These are phyloP conservation scores for Pseudopyricularia cyperi DNA, from an alignment of 2,329 filamentous ascomycete species.

Conservation along the genomic window DNA sequence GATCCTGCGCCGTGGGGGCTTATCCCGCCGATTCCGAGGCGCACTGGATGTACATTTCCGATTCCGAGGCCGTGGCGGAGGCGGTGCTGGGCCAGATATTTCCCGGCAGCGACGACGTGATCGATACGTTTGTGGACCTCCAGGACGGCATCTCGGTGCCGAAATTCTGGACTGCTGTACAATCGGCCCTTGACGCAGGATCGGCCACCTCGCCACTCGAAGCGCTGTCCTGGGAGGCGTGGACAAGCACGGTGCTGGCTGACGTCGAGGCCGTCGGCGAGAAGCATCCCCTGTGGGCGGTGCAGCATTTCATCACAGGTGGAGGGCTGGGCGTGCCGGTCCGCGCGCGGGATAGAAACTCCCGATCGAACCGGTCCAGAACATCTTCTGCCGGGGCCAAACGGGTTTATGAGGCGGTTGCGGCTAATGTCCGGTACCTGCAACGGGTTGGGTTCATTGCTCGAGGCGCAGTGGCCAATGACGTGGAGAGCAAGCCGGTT, in stretches of 20 bases:
- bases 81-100: neutral
- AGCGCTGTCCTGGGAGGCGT: neutral
- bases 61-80: neutral
- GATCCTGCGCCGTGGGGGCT: neutral
- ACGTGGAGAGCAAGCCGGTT: neutral
- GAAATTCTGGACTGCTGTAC: neutral
- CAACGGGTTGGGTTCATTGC: neutral
- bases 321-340: neutral
- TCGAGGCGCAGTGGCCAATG: neutral
- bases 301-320: neutral
- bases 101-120: neutral
- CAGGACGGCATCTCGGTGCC: neutral
- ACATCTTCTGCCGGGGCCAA: neutral
- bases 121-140: neutral
- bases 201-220: neutral
- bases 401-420: neutral
- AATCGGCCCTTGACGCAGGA: neutral
- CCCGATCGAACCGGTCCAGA: neutral
- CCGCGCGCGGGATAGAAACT: neutral
- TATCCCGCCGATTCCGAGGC: neutral
- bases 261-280: neutral
- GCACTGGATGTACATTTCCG: neutral
- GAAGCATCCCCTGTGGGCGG: neutral
- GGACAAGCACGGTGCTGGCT: neutral
- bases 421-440: neutral